Evolutionary conservation across 257 asterid genomes (phyloP).

Genomic region (Nicotiana obtusifolia): DNA sequence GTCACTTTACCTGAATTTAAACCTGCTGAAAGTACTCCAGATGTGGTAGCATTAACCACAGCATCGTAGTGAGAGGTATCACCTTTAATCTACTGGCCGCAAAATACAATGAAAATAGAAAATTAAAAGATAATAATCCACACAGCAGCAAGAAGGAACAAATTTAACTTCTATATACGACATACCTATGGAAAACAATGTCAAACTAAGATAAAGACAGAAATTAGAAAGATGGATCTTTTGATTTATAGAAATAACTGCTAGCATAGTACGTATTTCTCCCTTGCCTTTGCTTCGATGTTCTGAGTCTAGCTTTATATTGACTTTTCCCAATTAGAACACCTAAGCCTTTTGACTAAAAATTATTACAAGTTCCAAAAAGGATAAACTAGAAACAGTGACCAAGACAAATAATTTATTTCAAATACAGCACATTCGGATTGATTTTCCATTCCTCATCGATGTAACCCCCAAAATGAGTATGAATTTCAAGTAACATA

Average conservation of each 20-base stretch:
- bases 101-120: slow-evolving; percentile 10
- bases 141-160: not conserved
- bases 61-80: slow-evolving; percentile 96
- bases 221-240: not conserved
- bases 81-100: slow-evolving; percentile 63
- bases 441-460: not conserved
- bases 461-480: not conserved
- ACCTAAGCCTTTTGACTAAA: not conserved
- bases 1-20: slow-evolving; percentile 54
- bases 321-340: not conserved
- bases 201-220: not conserved
- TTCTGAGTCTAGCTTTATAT: not conserved
- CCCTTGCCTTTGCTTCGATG: not conserved
- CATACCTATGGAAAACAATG: not conserved
- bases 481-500: not conserved
- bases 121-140: not conserved
- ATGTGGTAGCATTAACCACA: slow-evolving; percentile 90
- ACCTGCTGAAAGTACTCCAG: slow-evolving; percentile 92
- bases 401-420: not conserved
- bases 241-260: not conserved
- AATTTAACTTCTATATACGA: not conserved
- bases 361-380: not conserved
- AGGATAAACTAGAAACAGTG: not conserved
- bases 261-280: not conserved
- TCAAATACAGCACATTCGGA: not conserved